Conservation (phyloP, 2,329 filamentous ascomycete species). For the Pseudohalonectria lignicola region DNA sequence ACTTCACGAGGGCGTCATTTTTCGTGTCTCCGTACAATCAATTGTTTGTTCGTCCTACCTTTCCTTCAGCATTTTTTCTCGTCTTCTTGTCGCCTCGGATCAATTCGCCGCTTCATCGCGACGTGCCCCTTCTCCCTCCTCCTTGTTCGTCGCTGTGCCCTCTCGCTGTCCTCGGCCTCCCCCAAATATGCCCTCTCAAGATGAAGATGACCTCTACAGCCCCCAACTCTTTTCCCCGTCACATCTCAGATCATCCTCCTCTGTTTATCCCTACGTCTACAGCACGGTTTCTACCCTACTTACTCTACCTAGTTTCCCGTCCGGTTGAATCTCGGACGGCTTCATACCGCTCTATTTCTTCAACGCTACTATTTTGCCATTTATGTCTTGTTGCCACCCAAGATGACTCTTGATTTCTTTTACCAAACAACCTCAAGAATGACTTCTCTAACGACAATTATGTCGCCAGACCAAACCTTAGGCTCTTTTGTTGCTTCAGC, state of each 20-base stretch:
- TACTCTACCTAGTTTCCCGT: too few species aligned
- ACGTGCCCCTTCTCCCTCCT: too few species aligned
- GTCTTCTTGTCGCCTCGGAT: slow-evolving; percentile 5
- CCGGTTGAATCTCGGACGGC: slow-evolving; percentile 4
- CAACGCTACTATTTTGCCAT: too few species aligned
- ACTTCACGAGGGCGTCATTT: too few species aligned
- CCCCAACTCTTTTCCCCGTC: too few species aligned
- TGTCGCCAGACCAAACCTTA: slow-evolving; percentile 40
- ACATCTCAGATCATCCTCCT: slow-evolving; percentile 1
- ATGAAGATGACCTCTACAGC: too few species aligned
- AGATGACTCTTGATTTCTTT: too few species aligned
- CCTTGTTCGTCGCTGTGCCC: too few species aligned
- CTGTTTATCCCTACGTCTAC: not conserved
- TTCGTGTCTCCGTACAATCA: not conserved
- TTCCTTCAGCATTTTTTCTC: slow-evolving; percentile 5
- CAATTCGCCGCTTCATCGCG: slow-evolving; percentile 3
- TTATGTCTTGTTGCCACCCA: too few species aligned
- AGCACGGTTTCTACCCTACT: not conserved
- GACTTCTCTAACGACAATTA: slow-evolving; percentile 45
- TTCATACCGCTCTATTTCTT: too few species aligned
- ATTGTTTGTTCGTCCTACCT: slow-evolving; percentile 11
- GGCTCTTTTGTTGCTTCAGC: slow-evolving; percentile 21
- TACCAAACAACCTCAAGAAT: slow-evolving; percentile 24
- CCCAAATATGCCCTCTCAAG: too few species aligned
- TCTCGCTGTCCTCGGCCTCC: too few species aligned